Conservation (phyloP, 768 basidiomycete species). For the Psilocybe sp. region DNA sequence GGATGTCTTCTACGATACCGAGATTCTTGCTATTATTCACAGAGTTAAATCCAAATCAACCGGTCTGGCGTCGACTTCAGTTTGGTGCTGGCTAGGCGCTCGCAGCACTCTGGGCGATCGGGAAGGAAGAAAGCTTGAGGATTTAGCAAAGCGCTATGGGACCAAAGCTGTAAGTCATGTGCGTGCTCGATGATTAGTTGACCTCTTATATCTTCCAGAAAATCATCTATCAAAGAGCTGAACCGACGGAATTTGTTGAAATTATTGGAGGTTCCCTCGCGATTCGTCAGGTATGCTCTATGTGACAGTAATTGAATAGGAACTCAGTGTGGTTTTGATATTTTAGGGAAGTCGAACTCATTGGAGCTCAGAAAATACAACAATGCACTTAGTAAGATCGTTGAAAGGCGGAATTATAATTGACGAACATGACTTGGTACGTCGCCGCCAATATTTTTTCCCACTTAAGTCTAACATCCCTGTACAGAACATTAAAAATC, state of each 20-base stretch:
- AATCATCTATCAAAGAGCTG: slow-evolving; percentile 55
- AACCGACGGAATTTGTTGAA: slow-evolving; percentile 60
- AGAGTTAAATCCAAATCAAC: slow-evolving; percentile 63
- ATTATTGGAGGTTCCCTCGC: slow-evolving; percentile 68
- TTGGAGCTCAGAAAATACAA: slow-evolving; percentile 78
- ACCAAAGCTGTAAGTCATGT: slow-evolving; percentile 50
- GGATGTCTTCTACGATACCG: slow-evolving; percentile 70
- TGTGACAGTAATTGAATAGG: neutral
- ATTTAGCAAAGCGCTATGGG: slow-evolving; percentile 72
- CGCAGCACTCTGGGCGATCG: slow-evolving; percentile 48
- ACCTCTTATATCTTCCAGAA: slow-evolving; percentile 23
- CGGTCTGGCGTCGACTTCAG: slow-evolving; percentile 62
- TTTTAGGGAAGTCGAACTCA: slow-evolving; percentile 64
- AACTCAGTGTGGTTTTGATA: neutral
- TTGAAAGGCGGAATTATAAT: slow-evolving; percentile 49
- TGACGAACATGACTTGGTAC: slow-evolving; percentile 72
- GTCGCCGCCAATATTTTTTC: slow-evolving; percentile 7
- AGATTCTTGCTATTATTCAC: slow-evolving; percentile 66
- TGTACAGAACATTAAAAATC: slow-evolving; percentile 53
- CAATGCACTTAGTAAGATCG: slow-evolving; percentile 74
- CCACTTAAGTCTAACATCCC: neutral
- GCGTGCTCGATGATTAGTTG: neutral
- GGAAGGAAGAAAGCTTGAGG: slow-evolving; percentile 66
- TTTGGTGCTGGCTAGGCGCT: slow-evolving; percentile 79
- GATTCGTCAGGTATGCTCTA: slow-evolving; percentile 62